Evolutionary conservation across 306 rosid genomes (phyloP).

Genomic region (Prunus fruticosa): DNA sequence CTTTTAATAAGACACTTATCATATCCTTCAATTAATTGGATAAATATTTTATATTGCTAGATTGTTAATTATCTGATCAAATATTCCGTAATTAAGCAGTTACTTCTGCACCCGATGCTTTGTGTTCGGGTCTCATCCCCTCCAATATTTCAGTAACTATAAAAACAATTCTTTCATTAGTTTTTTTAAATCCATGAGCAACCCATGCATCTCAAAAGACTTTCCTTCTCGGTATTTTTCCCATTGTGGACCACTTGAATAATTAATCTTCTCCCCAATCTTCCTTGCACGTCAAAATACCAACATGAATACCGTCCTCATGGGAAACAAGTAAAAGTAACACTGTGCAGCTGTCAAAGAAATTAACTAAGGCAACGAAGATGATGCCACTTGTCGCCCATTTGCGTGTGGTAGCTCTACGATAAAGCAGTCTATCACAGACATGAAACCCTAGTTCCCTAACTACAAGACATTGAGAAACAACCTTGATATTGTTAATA

Average conservation of each 20-base stretch:
- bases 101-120: too few species aligned
- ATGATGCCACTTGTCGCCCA: slow-evolving; percentile 54
- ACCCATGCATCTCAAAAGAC: slow-evolving; percentile 7
- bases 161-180: neutral
- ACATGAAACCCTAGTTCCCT: slow-evolving; percentile 26
- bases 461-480: slow-evolving; percentile 34
- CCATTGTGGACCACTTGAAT: slow-evolving; percentile 9
- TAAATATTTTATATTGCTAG: too few species aligned
- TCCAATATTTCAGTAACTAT: too few species aligned
- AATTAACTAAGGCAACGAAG: slow-evolving; percentile 20
- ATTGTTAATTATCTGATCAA: too few species aligned
- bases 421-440: slow-evolving; percentile 16
- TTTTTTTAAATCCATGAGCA: neutral
- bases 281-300: neutral
- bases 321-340: neutral
- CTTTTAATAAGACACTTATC: too few species aligned
- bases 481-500: slow-evolving; percentile 9
- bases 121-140: too few species aligned
- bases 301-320: neutral
- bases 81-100: rapidly evolving
- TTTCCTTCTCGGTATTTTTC: neutral
- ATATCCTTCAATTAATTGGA: too few species aligned
- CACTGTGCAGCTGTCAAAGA: neutral
- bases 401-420: slow-evolving; percentile 28
- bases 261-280: neutral